These are phyloP conservation scores for Ustilago lituana DNA, from an alignment of 1,284 basidiomycete species.

Conservation along the genomic window DNA sequence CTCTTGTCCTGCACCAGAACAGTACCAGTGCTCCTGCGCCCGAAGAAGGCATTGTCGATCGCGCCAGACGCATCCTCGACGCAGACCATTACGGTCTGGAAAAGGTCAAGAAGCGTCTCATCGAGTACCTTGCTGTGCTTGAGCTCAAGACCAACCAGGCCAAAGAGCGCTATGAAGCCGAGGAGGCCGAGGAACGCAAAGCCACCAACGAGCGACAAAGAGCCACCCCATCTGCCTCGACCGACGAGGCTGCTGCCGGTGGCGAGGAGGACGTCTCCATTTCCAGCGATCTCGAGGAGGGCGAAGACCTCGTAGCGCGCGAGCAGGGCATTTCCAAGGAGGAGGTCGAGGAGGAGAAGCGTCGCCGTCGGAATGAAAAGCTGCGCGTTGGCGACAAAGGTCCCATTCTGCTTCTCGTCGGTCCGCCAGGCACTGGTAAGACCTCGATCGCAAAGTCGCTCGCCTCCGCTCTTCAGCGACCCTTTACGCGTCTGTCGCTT, in stretches of 20 bases:
- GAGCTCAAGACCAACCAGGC: conserved; percentile 67
- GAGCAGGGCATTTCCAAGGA: conserved; percentile 38
- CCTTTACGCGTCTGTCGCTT: conserved; percentile 66
- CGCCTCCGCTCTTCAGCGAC: conserved; percentile 79
- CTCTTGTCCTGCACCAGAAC: conserved; percentile 33
- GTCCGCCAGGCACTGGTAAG: conserved; percentile 65
- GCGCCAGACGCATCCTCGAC: conserved; percentile 66
- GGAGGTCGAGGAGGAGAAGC: conserved; percentile 38
- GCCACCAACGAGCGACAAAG: conserved; percentile 32
- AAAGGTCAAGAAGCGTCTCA: conserved; percentile 69
- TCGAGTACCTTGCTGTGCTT: conserved; percentile 69
- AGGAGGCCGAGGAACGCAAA: conserved; percentile 41
- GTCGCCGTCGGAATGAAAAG: conserved; percentile 46
- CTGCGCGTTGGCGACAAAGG: conserved; percentile 70
- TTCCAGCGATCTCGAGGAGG: conserved; percentile 16
- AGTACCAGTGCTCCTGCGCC: conserved; percentile 7
- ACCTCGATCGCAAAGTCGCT: conserved; percentile 66
- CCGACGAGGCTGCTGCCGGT: conserved; percentile 22
- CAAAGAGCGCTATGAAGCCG: conserved; percentile 50
- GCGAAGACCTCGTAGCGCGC: conserved; percentile 27
- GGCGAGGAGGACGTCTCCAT: conserved; percentile 16
- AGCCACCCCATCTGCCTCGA: conserved; percentile 22
- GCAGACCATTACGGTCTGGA: conserved; percentile 70
- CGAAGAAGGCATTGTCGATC: conserved; percentile 59
- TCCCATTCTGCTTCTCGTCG: conserved; percentile 79